These are phyloP conservation scores for Venturia pyrina DNA, from an alignment of 2,329 filamentous ascomycete species.

Conservation along the genomic window DNA sequence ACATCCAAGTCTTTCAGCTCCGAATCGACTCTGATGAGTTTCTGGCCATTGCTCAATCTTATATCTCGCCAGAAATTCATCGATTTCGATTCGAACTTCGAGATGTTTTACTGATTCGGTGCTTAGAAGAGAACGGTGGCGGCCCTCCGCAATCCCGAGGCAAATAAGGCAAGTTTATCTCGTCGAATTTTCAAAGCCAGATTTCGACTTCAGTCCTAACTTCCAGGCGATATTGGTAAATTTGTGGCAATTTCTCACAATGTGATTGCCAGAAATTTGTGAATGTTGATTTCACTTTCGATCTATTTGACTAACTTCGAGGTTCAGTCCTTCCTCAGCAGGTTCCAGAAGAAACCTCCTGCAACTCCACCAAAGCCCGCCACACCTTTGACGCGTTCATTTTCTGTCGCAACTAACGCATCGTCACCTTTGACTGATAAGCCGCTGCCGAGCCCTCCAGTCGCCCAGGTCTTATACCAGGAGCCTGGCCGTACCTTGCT, in stretches of 20 bases:
- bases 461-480: not conserved
- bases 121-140: not conserved
- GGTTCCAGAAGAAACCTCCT: not conserved
- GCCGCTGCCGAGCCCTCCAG: not conserved
- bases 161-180: no score
- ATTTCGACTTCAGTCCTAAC: no score
- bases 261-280: no score
- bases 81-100: not conserved
- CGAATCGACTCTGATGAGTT: not conserved
- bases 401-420: not conserved
- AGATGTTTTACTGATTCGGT: not conserved
- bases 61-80: not conserved
- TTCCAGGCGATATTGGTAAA: no score
- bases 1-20: not conserved
- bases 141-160: not conserved
- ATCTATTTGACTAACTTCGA: no score
- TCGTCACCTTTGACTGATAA: not conserved
- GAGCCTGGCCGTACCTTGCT: not conserved
- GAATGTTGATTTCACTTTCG: no score
- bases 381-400: not conserved
- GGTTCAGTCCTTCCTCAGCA: not conserved
- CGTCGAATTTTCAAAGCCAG: no score
- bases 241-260: no score
- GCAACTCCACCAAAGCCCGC: not conserved
- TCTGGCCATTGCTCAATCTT: not conserved